A percentile compares a stretch with the other conserved stretches of the same genome.
These are phyloP conservation scores for Dothistroma pini DNA, from an alignment of 2,329 filamentous ascomycete genomes.

Conservation along the genomic window DNA sequence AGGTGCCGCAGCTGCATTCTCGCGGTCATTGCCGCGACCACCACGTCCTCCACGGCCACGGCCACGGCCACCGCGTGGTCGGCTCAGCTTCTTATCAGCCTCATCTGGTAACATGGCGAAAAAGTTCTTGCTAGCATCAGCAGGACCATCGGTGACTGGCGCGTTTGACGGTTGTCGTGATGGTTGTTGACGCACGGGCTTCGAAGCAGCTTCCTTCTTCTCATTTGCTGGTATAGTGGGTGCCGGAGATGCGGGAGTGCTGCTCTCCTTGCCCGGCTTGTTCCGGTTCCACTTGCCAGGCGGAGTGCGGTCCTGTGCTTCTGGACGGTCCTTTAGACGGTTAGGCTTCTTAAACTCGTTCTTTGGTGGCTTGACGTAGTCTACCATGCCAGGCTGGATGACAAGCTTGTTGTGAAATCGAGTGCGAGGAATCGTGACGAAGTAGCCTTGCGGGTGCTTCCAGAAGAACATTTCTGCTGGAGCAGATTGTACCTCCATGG, in stretches of 20 bases:
- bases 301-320: constrained; percentile 17
- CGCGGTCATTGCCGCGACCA: not conserved
- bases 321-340: constrained; percentile 3
- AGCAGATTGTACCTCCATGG: constrained; percentile 17
- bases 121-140: constrained; percentile 3
- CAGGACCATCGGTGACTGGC: not conserved
- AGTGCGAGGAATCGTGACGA: constrained; percentile 28
- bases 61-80: not conserved
- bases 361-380: constrained; percentile 7
- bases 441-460: constrained; percentile 24
- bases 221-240: not conserved
- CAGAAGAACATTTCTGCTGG: constrained; percentile 16
- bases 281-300: constrained; percentile 18
- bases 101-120: not conserved
- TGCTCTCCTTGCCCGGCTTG: constrained; percentile 7
- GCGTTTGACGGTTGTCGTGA: constrained; percentile 6
- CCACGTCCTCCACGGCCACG: not conserved
- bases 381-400: constrained; percentile 11
- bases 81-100: constrained; percentile 1
- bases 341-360: constrained; percentile 13
- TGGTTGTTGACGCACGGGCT: constrained; percentile 4
- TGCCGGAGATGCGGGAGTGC: not conserved
- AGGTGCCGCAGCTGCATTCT: not conserved
- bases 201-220: constrained; percentile 1
- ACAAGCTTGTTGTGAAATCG: constrained; percentile 24